Percentiles rank a stretch among this genome's conserved stretches.
These are phyloP conservation scores for Posidonia oceanica DNA, from an alignment of 116 monocot species.

Conservation along the genomic window DNA sequence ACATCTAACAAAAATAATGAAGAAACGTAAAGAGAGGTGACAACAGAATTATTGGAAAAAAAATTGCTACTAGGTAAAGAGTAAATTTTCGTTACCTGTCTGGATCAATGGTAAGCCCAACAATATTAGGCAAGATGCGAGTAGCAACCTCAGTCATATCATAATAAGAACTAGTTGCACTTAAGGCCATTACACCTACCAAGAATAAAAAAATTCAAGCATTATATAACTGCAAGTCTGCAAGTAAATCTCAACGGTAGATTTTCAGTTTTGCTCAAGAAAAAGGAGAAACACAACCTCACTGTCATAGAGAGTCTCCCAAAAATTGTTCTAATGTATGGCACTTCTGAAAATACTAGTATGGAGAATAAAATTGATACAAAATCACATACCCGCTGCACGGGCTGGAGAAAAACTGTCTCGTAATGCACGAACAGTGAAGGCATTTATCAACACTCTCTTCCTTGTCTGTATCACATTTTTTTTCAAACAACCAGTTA, in stretches of 20 bases:
- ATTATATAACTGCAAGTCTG: not conserved
- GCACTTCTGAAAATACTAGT: not conserved
- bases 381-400: slow-evolving; percentile 58
- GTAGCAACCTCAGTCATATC: slow-evolving; percentile 97
- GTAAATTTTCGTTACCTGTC: slow-evolving; percentile 47
- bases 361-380: not conserved
- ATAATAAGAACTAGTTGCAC: slow-evolving; percentile 89
- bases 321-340: not conserved
- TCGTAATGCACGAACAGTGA: slow-evolving; percentile 89
- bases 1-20: not conserved
- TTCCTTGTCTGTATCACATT: slow-evolving; percentile 77
- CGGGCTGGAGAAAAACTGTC: slow-evolving; percentile 96
- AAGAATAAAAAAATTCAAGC: slow-evolving; percentile 12
- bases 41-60: not conserved
- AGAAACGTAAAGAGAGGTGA: not conserved
- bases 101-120: slow-evolving; percentile 86
- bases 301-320: not conserved
- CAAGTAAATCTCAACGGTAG: too few relatives aligned
- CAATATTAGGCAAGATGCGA: slow-evolving; percentile 79
- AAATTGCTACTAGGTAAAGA: not conserved
- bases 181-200: slow-evolving; percentile 94
- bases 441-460: slow-evolving; percentile 98
- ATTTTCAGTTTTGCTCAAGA: not conserved
- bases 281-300: not conserved
- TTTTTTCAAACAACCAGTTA: not conserved